phyloP scores from a whole-genome alignment of 345 rosid genomes.

The Pistacia integerrima region DNA sequence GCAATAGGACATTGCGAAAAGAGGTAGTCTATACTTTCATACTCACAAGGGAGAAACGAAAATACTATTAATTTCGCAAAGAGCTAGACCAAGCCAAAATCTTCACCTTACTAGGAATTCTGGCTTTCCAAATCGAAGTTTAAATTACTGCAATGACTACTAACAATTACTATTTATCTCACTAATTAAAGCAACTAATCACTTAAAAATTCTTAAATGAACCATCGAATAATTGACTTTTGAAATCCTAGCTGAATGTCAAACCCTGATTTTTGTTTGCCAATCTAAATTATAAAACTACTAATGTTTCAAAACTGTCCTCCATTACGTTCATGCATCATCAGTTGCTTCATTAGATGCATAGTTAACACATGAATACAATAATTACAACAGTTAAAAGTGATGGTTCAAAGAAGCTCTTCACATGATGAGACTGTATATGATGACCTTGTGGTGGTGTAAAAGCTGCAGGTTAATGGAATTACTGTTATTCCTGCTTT shows the following conservation, averaged over 20 bases:
- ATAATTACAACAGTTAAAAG: background rate
- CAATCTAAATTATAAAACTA: background rate
- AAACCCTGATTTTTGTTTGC: background rate
- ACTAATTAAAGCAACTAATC: slow-evolving; percentile 10
- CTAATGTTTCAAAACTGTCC: background rate
- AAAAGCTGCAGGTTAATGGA: no score
- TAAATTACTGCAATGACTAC: background rate
- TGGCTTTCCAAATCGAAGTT: no score
- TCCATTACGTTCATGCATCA: background rate
- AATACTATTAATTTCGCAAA: no score
- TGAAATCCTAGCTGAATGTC: background rate
- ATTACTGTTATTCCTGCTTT: no score
- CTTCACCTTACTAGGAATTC: no score
- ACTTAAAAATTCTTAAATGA: background rate
- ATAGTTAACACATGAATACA: background rate
- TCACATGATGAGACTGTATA: background rate
- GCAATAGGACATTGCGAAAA: no score
- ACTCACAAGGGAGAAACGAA: no score
- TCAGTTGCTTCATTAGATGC: background rate
- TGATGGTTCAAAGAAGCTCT: background rate
- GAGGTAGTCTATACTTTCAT: no score
- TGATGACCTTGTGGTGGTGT: background rate
- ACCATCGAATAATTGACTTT: background rate
- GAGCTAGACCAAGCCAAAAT: no score
- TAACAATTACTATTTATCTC: no score